Percentiles rank a stretch among this genome's conserved stretches.
These are phyloP conservation scores for Mucor piriformis DNA, from an alignment of 371 early-diverging fungal species.

Conservation along the genomic window DNA sequence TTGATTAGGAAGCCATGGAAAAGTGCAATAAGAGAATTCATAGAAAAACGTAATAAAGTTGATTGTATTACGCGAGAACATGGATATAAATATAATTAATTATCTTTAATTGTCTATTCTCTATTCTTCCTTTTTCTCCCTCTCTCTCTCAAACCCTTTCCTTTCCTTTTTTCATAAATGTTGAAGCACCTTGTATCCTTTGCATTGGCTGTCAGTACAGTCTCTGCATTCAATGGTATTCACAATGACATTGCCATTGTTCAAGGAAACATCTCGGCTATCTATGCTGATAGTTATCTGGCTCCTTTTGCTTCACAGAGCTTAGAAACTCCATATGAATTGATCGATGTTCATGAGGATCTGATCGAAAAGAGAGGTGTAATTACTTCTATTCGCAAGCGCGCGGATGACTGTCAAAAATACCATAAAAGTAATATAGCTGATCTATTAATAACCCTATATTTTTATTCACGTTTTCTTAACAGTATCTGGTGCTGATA, in stretches of 20 bases:
- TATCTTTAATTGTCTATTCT: not conserved
- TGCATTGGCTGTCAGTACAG: slow-evolving; percentile 10
- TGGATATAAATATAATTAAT: not conserved
- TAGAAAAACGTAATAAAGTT: slow-evolving; percentile 13
- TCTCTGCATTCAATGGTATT: slow-evolving; percentile 1
- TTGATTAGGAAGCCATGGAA: slow-evolving; percentile 10
- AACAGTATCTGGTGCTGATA: slow-evolving; percentile 36
- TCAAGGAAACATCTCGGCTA: slow-evolving; percentile 4
- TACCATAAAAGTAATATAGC: slow-evolving; percentile 28
- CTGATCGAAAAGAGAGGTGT: slow-evolving; percentile 19
- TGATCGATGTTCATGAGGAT: slow-evolving; percentile 37
- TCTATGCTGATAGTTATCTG: slow-evolving; percentile 24
- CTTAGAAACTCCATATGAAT: slow-evolving; percentile 30
- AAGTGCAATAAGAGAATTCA: slow-evolving; percentile 2
- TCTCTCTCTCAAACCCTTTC: slow-evolving; percentile 13
- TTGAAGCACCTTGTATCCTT: not conserved
- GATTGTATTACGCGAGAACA: not conserved
- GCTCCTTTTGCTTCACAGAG: slow-evolving; percentile 37
- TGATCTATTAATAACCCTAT: not conserved
- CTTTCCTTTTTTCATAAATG: slow-evolving; percentile 11
- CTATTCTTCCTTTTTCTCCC: not conserved
- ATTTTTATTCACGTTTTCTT: not conserved
- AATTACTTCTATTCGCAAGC: slow-evolving; percentile 17
- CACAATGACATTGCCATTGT: slow-evolving; percentile 5
- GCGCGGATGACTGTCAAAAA: slow-evolving; percentile 28